Evolutionary conservation across 2,329 filamentous ascomycete species (phyloP), one percentile per base, ranked within the genome.

Genomic region (Aureobasidium sp.): DNA sequence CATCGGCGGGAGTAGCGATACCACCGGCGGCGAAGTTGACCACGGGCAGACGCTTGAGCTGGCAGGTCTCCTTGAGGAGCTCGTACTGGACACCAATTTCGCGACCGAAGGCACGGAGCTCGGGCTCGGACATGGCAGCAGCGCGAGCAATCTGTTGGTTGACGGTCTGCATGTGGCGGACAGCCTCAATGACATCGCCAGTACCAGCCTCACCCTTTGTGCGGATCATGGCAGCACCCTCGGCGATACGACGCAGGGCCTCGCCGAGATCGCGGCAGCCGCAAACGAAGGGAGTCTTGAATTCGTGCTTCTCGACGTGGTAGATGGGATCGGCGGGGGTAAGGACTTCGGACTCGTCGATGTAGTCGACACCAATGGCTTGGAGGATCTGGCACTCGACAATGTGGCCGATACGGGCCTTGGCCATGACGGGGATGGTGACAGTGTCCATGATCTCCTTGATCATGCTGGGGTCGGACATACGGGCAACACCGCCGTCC

Each of bases 1-100:
- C 94, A 76, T 99, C 94, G 0, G 94, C 94, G 0, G 94, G 94
- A 0, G 94, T 99, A n/a, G 94, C 94, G n/a, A 99, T 89, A 63
- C 94, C 94, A n/a, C 94, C 94, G 3, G 94, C 94, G 0, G 94
- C 94, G 70, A 99, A 97, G 82, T 97, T 97, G 67, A 99, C 94
- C 0, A 97, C 93, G 2, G 94, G 94, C 61, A 99, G 80, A 56
- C 94, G 83, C 47, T 91, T 91, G 66, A 95, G 82, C 80, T 91
- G 86, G 1, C 91, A 93, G 0, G 90, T 93, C 81, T 96, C 86
- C 75, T 87, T 88, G 37, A 99, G 83, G 65, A 99, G 80, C 9
- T 85, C 84, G 63, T 86, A 90, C 62, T 94, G 88, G 61, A 85
- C 87, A 65, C 87, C 89, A 53, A 97, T 82, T 73, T 95, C 87